Base-by-base conservation (phyloP, 2,329 filamentous ascomycete species). In the Beauveria medogensis region DNA sequence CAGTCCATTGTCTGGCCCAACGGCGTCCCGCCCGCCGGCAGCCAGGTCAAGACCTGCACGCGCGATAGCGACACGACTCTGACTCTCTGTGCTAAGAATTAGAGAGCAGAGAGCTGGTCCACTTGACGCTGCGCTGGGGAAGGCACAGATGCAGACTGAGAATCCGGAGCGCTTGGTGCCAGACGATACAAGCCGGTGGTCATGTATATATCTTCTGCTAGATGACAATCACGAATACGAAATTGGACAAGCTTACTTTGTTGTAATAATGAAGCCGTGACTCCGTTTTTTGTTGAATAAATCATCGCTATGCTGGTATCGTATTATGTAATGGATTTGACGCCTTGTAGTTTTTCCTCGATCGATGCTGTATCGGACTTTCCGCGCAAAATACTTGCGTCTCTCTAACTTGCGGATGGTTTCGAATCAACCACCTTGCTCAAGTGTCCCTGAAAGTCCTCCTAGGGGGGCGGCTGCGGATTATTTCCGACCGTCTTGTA, bases 401-500 rank as follows among this genome's bases (percentile, higher is more conserved):
- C 40, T 12, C 54, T 24, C 28, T 48, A 0, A 1, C 40, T 18
- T 16, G 10, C 10, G 3, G 30, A 24, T 34, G 30, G 1, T 34
- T 34, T 34, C 10, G 10, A 34, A 12, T 4, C 10, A 2, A 34
- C 10, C 12, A 12, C 30, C 12, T 34, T 34, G 30, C 10, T 34
- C 14, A 34, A 34, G 30, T 34, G 30, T 34, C 10, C 30, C 12
- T 14, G 10, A 12, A 5, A 34, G 10, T 34, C 37, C 26, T 22
- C 20, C 24, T 44, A 60, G 9, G 50, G 8, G 3, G 50, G 20
- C 20, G 69, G 69, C 59, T 75, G 74, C 18, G 74, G 74, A 55
- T 82, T 82, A 64, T 87, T 88, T 1, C 84, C 83, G 0, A 87
- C 82, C 2, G 80, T 81, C 72, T 85, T 85, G 72, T 87, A 88